These are phyloP conservation scores for Sonneratia caseolaris DNA, from an alignment of 345 rosid species.

Conservation along the genomic window DNA sequence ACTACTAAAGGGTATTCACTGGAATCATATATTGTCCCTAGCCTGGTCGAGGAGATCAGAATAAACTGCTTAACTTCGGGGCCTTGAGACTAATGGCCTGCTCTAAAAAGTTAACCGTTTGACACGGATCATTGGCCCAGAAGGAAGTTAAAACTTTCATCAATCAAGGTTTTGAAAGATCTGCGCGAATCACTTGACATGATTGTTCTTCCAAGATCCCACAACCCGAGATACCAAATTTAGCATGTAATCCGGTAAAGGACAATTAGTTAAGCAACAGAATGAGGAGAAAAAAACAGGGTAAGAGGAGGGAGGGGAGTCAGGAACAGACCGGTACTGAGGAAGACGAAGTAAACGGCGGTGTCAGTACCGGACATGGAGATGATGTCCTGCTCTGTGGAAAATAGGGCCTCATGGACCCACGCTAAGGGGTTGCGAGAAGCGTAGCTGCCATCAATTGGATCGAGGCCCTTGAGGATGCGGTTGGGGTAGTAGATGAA, in stretches of 20 bases:
- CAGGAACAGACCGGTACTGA: slow-evolving; percentile 55
- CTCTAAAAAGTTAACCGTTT: background rate
- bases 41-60: background rate
- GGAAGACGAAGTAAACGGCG: slow-evolving; percentile 90
- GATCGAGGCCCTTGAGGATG: slow-evolving; percentile 69
- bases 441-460: slow-evolving; percentile 44
- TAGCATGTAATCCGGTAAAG: background rate
- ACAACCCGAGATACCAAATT: too few species aligned
- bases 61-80: background rate
- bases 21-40: too few species aligned
- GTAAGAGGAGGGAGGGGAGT: background rate
- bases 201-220: too few species aligned
- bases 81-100: background rate
- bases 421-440: slow-evolving; percentile 67
- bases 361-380: slow-evolving; percentile 64
- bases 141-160: too few species aligned
- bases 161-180: too few species aligned
- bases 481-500: slow-evolving; percentile 74
- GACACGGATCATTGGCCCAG: too few species aligned
- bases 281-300: too few species aligned
- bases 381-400: slow-evolving; percentile 63
- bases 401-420: slow-evolving; percentile 58
- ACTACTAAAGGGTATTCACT: too few species aligned
- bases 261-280: too few species aligned
- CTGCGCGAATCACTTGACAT: too few species aligned